These are phyloP conservation scores for Cercospora brassicicola DNA, from an alignment of 2,329 filamentous ascomycete species.

Conservation along the genomic window DNA sequence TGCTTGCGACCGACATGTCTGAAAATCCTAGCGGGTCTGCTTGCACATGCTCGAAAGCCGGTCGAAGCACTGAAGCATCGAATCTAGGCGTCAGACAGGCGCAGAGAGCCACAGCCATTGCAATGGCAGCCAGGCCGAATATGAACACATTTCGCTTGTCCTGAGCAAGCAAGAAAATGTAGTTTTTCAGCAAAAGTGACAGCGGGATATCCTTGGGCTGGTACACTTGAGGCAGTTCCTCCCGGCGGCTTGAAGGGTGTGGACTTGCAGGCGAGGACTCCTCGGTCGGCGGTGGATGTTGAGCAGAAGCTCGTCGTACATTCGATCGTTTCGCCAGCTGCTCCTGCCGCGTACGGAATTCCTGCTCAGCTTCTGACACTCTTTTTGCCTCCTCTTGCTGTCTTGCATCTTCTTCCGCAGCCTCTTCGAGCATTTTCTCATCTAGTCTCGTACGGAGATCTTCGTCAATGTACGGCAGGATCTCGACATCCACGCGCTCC, in stretches of 20 bases:
- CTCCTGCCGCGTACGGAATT: conserved; percentile 10
- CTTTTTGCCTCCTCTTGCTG: conserved; percentile 37
- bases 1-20: background rate
- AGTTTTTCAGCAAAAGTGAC: conserved; percentile 54
- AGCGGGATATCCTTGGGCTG: conserved; percentile 51
- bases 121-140: conserved; percentile 42
- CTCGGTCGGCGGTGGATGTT: background rate
- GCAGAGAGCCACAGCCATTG: conserved; percentile 21
- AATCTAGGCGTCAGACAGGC: conserved; percentile 14
- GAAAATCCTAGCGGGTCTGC: background rate
- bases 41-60: background rate
- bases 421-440: conserved; percentile 45
- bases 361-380: conserved; percentile 27
- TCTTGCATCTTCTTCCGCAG: background rate
- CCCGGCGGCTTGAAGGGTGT: background rate
- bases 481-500: conserved; percentile 95
- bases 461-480: conserved; percentile 70
- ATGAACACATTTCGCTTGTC: conserved; percentile 58
- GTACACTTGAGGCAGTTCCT: conserved; percentile 37
- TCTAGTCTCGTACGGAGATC: conserved; percentile 62
- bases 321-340: background rate
- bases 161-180: conserved; percentile 52
- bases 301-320: background rate
- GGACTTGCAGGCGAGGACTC: background rate
- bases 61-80: background rate